Conservation (phyloP, 805 yeast genomes). For the Naumovozyma dairenensis region DNA sequence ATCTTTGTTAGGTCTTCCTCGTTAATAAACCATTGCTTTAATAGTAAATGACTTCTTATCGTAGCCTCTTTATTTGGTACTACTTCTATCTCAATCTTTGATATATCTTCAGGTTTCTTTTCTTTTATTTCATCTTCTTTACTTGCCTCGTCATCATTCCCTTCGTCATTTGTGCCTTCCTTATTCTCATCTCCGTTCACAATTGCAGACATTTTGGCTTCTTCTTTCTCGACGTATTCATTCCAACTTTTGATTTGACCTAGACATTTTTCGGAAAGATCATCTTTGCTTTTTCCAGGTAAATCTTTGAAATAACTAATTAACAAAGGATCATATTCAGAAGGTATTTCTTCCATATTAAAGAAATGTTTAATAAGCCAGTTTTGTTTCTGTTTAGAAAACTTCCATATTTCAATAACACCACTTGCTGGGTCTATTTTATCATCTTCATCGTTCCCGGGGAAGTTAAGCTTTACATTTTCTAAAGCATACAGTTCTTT, state of each 20-base stretch:
- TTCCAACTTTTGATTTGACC: conserved; percentile 20
- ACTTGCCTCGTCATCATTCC: conserved; percentile 1
- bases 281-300: conserved; percentile 18
- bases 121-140: conserved; percentile 7
- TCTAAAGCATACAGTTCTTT: conserved; percentile 10
- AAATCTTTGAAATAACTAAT: conserved; percentile 24
- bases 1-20: conserved; percentile 5
- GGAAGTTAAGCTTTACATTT: conserved; percentile 17
- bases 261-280: conserved; percentile 15
- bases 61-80: conserved; percentile 21
- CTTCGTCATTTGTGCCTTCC: conserved; percentile 4
- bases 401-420: conserved; percentile 28
- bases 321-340: conserved; percentile 20
- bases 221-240: conserved; percentile 15
- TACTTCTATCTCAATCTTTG: conserved; percentile 7
- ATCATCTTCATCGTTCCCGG: conserved; percentile 6
- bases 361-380: conserved; percentile 29
- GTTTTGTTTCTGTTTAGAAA: conserved; percentile 29
- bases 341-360: conserved; percentile 20
- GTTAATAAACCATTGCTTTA: conserved; percentile 9
- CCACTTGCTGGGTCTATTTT: conserved; percentile 6
- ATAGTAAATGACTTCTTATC: conserved; percentile 14
- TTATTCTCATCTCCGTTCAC: conserved; percentile 13
- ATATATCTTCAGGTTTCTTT: conserved; percentile 5
- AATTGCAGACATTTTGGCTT: conserved; percentile 15